A percentile compares a stretch with the other conserved stretches of the same genome.
Conservation (phyloP, 2,329 filamentous ascomycete genomes). For the Rasamsonia emersonii region DNA sequence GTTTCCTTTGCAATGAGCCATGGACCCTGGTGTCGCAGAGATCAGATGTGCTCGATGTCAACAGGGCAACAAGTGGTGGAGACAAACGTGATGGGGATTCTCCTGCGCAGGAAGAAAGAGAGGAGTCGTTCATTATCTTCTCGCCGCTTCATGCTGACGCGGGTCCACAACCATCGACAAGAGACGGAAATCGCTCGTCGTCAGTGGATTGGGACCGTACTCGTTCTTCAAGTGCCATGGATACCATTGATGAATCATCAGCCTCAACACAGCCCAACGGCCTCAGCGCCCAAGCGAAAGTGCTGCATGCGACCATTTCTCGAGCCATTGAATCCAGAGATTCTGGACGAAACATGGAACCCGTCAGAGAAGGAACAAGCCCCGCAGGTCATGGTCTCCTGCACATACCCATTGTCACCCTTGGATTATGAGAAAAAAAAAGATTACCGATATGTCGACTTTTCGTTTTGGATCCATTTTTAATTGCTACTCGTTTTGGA, state of each 20-base stretch:
- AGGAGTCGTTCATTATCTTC: conserved; percentile 3
- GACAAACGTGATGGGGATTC: no score
- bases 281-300: conserved; percentile 7
- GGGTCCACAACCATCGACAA: no score
- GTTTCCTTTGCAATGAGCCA: conserved; percentile 27
- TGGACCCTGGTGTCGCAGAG: conserved; percentile 25
- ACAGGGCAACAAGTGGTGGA: background rate
- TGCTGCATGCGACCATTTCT: conserved; percentile 9
- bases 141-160: no score
- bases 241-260: background rate
- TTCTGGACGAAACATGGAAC: background rate
- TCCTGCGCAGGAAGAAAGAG: background rate
- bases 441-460: no score
- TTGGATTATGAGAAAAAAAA: conserved; percentile 8
- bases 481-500: no score
- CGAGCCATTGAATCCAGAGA: conserved; percentile 8
- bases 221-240: no score
- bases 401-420: conserved; percentile 13
- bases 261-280: background rate
- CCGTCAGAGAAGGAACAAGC: conserved; percentile 2
- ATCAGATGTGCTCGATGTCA: conserved; percentile 18
- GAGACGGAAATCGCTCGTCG: no score
- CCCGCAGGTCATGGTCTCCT: conserved; percentile 7
- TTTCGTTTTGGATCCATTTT: no score
- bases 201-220: no score